Evolutionary conservation across 2,329 filamentous ascomycete species (phyloP), one percentile per base, ranked within the genome.

Genomic region (Cadophora gregata): DNA sequence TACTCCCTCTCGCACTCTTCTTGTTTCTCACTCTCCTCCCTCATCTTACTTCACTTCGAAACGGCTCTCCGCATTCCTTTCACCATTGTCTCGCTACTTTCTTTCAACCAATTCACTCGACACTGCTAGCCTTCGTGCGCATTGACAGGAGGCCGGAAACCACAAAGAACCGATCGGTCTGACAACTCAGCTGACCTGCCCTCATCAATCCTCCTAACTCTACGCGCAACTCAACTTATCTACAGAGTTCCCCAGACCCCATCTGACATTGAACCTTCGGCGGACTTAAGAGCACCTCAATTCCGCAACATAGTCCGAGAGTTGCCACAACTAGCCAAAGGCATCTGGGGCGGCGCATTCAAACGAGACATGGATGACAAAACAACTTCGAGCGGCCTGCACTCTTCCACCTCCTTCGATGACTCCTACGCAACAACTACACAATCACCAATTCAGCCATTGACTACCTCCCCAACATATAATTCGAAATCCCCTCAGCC

Each of bases 351-450:
- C 66, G 70, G 70, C 69, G 69, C 69, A 70, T 64, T 63, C 69
- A 71, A 64, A 69, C 64, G 62, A 70, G 33, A 64, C 16, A 74
- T 74, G 73, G 70, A 70, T 74, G 71, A 74, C 70, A 72, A 72
- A 72, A 72, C 68, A 69, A 55, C 68, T 60, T 65, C 68, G 63
- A 69, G 65, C 16, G 45, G 48, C 67, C 69, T 71, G 64, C 73
- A 70, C 69, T 67, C 71, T 76, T 75, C 73, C 67, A 73, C 69
- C 67, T 63, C 69, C 59, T 75, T 75, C 74, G 71, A 71, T 70
- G 66, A 70, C 64, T 71, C 69, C 69, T 71, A 62, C 48, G 55
- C 64, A 59, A 61, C 69, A 27, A 65, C 70, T 63, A 69, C 64
- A 62, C 67, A 69, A 68, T 66, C 69, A 68, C 67, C 61, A 58